phyloP scores from a whole-genome alignment of 768 basidiomycete genomes.

The Boletus speciosus region DNA sequence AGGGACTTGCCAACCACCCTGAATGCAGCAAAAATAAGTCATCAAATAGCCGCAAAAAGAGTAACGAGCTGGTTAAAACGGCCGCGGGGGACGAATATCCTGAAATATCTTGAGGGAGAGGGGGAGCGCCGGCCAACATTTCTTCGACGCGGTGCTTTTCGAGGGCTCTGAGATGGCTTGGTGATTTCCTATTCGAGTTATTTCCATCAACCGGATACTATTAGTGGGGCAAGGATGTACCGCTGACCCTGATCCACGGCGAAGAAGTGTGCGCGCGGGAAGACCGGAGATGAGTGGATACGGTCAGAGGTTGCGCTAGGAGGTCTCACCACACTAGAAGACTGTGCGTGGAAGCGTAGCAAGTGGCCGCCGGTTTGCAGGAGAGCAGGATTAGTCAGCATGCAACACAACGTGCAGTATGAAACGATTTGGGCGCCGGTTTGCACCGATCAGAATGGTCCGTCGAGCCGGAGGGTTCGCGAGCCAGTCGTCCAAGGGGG shows the following conservation, averaged over 20 bases:
- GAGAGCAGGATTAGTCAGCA: constrained; percentile 21
- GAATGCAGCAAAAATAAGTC: constrained; percentile 24
- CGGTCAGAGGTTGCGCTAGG: constrained; percentile 3
- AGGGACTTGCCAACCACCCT: constrained; percentile 1
- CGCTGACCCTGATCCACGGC: constrained; percentile 31
- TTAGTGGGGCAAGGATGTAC: constrained; percentile 14
- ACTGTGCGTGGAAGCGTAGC: constrained; percentile 21
- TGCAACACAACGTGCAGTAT: constrained; percentile 13
- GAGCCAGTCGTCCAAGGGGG: neutral
- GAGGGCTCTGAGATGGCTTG: constrained; percentile 18
- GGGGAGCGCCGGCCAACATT: neutral
- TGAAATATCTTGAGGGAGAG: constrained; percentile 25
- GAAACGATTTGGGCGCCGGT: constrained; percentile 9
- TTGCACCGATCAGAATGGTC: neutral
- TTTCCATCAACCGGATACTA: constrained; percentile 4
- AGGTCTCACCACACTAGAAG: constrained; percentile 6
- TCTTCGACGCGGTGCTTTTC: constrained; percentile 34
- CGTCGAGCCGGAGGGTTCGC: neutral
- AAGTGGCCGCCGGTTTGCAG: constrained; percentile 23
- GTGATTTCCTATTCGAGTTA: constrained; percentile 11
- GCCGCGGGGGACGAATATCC: constrained; percentile 17
- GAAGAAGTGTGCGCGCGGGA: constrained; percentile 26
- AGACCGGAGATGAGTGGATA: constrained; percentile 17
- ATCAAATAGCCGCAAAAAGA: constrained; percentile 4
- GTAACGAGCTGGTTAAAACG: neutral